These are phyloP conservation scores for Hortiboletus campestris DNA, from an alignment of 768 basidiomycete species.

Conservation along the genomic window DNA sequence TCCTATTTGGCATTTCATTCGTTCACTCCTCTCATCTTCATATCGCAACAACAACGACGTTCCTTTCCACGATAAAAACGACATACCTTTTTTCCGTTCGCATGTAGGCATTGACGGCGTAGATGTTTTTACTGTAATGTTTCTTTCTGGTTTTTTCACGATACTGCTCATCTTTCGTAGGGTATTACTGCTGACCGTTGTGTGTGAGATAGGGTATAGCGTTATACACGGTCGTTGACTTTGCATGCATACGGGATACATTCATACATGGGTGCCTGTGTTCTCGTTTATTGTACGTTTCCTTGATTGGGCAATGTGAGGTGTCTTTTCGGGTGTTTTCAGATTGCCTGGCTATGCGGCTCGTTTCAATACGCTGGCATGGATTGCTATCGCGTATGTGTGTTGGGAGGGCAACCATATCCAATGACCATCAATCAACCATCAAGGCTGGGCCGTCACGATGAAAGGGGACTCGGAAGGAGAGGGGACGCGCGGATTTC, in stretches of 20 bases:
- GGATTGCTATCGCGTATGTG: background rate
- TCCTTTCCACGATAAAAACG: constrained; percentile 8
- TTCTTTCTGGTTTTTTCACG: background rate
- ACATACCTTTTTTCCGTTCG: background rate
- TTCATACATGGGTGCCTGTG: constrained; percentile 1
- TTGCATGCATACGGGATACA: constrained; percentile 4
- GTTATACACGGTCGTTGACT: constrained; percentile 9
- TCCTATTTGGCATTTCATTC: constrained; percentile 14
- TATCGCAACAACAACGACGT: constrained; percentile 4
- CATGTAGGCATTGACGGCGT: constrained; percentile 5
- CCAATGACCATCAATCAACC: background rate
- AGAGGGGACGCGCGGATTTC: too few species aligned
- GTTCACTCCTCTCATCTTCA: background rate
- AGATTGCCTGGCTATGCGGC: background rate
- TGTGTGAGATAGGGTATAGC: constrained; percentile 17
- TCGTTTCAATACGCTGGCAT: background rate
- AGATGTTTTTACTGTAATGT: constrained; percentile 10
- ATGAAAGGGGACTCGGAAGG: background rate
- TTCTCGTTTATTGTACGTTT: constrained; percentile 1
- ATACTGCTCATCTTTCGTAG: background rate
- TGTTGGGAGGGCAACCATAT: background rate
- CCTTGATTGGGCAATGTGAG: constrained; percentile 1
- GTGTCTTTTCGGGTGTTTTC: background rate
- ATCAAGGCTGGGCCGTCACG: background rate
- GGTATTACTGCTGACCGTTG: constrained; percentile 7